Evolutionary conservation across 768 basidiomycete species (phyloP), one percentile per base, ranked within the genome.

Genomic region (Leccinum truebloodii): DNA sequence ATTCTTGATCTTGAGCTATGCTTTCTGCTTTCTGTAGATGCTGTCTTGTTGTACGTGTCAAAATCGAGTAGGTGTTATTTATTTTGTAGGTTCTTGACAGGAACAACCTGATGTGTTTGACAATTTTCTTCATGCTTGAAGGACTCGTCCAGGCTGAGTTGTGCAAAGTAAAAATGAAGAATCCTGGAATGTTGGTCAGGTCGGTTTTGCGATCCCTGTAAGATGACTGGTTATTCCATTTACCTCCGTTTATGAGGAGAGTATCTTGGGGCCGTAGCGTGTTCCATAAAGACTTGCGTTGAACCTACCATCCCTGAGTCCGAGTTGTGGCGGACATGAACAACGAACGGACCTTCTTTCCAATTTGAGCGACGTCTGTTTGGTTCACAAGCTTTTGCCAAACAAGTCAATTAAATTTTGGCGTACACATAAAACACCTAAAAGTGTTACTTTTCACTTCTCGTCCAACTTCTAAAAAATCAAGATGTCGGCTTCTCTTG

Each of bases 401-500:
- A 75, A 75, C 65, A 75, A 34, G 14, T 63, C 65, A 63, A 61
- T 59, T 64, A 71, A 71, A 71, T 58, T 73, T 71, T 69, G 65
- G 57, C 35, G 10, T 32, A 7, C 39, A 44, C 32, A 34, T 34
- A 34, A n/a, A 30, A 10, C 39, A n/a, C 34, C 48, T 24, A 14
- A 49, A 22, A 49, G 20, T 13, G 48, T 8, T 24, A 20, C 28
- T 28, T 24, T 34, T 35, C 8, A 35, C 52, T 12, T 34, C 30
- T 35, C 57, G 52, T 49, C 37, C 50, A 50, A 58, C 59, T 3
- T 26, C 12, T 44, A 63, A 59, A 59, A 54, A 34, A 18, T n/a
- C 46, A 69, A 58, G 24, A 89, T 90, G 88, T 88, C 87, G 75
- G 79, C 83, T 57, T 63, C 86, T 54, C 86, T 86, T 73, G 75